These are phyloP conservation scores for Boletus rufocinnamomeus DNA, from an alignment of 768 basidiomycete species.

Conservation along the genomic window DNA sequence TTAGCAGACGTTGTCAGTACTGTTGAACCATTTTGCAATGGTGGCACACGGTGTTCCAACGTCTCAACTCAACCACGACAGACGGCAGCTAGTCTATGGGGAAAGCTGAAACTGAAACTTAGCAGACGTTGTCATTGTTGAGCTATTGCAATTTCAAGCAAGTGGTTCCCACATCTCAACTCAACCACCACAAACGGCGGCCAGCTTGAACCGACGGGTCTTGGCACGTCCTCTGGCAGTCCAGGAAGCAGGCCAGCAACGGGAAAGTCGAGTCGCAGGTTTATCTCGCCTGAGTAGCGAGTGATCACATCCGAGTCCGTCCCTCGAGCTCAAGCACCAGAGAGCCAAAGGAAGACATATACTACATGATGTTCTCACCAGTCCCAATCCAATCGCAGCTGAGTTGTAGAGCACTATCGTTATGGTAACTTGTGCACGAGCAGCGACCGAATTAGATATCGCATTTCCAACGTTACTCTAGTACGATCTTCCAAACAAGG, in stretches of 20 bases:
- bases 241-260: no score
- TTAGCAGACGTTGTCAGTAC: neutral
- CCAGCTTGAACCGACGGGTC: neutral
- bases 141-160: no score
- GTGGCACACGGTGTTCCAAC: neutral
- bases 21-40: neutral
- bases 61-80: neutral
- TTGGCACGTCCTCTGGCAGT: neutral
- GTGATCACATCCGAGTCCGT: no score
- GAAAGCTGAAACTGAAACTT: neutral
- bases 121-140: neutral
- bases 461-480: constrained; percentile 35
- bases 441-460: constrained; percentile 4
- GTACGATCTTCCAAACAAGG: constrained; percentile 92
- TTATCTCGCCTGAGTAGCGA: no score
- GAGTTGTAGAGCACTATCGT: neutral
- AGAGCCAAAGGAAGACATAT: neutral
- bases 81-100: neutral
- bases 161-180: neutral
- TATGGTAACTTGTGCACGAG: neutral
- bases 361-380: neutral
- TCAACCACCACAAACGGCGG: neutral
- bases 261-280: neutral
- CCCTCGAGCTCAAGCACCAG: no score
- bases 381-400: neutral